Percentiles rank a stretch among this genome's conserved stretches.
Evolutionary conservation across 768 basidiomycete species (phyloP).

Genomic region (Pleurotus giganteus): DNA sequence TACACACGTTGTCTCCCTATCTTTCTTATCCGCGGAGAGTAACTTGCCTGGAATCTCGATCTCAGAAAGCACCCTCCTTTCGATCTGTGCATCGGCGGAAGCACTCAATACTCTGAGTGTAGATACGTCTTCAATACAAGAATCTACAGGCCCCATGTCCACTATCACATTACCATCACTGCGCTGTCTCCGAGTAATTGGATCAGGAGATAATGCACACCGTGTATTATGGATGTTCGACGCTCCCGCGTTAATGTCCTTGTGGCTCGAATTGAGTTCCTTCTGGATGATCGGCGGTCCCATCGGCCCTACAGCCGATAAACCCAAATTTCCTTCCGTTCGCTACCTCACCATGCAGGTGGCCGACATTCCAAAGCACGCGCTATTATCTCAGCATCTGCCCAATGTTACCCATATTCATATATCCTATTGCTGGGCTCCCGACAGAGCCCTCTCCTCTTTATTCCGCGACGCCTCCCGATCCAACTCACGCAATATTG

Average conservation of each 20-base stretch:
- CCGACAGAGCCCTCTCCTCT: background rate
- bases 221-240: background rate
- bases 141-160: background rate
- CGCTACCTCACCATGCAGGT: background rate
- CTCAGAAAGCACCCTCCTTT: background rate
- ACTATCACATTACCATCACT: background rate
- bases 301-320: background rate
- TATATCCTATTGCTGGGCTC: background rate
- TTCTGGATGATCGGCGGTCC: background rate
- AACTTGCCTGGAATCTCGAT: background rate
- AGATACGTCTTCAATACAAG: background rate
- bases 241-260: background rate
- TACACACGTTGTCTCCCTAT: background rate
- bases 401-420: background rate
- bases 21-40: background rate
- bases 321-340: conserved; percentile 1
- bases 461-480: background rate
- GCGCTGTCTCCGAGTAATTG: background rate
- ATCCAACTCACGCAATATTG: no score
- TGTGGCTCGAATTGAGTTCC: background rate
- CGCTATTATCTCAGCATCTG: background rate
- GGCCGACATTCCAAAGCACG: background rate
- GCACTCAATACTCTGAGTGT: background rate
- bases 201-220: background rate
- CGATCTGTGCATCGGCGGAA: background rate